Base-by-base conservation (phyloP, 2,329 filamentous ascomycete genomes). In the Chaetothyriales sp. region DNA sequence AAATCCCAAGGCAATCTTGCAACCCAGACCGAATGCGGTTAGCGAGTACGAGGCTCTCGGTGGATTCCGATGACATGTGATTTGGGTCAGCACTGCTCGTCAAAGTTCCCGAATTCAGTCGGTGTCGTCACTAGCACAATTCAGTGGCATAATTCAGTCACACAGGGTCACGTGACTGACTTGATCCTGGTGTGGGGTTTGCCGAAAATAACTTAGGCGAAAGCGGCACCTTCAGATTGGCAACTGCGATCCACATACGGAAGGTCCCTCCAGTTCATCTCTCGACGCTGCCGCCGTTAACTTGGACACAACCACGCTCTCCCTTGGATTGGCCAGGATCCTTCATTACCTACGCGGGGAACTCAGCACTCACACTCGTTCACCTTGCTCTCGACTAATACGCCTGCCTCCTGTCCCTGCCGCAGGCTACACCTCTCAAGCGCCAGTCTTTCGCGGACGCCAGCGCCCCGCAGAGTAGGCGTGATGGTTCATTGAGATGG, bases 401-500 rank as follows among this genome's bases (percentile, higher is more conserved):
- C 12, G 39, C 18, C n/a, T 3, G 20, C 8, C 36, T 26, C 8
- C 26, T 19, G 18, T 47, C 48, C 50, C 52, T 46, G 25, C 43
- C 8, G 2, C 51, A 15, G 43, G 22, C 49, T 15, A 15, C 42
- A 19, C 47, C 50, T 52, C 48, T 39, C 32, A 15, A 10, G 32
- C 32, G 32, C 32, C 32, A 15, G 12, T 15, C 32, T 15, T 39
- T 15, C 32, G 32, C 12, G 32, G 32, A 32, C 28, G 28, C 28
- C 28, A 39, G 32, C 32, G 32, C 32, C 32, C 32, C 32, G 32
- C 32, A 39, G 32, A 39, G 32, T 39, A 39, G 32, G 32, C 32
- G 32, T 39, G 32, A 39, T 39, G 32, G 32, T 39, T 12, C 32
- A 39, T 39, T 39, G 32, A 39, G 18, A 60, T 60, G 58, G 56